These are phyloP conservation scores for Aspergillus sergii DNA, from an alignment of 2,329 filamentous ascomycete genomes.

Conservation along the genomic window DNA sequence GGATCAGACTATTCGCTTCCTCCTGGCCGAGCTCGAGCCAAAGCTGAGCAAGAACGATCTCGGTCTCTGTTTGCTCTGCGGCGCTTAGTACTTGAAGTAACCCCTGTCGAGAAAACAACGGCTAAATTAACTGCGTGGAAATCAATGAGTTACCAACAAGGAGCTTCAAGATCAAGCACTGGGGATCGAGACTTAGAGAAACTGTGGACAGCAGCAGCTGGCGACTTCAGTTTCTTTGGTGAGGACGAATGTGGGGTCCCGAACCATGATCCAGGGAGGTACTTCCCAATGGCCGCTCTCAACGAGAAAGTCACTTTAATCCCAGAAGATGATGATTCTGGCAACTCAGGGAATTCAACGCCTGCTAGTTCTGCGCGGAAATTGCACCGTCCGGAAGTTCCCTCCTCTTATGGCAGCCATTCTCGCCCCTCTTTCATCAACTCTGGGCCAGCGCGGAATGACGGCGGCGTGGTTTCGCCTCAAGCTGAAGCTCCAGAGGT, in stretches of 20 bases:
- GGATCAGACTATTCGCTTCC: conserved; percentile 60
- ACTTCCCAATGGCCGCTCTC: conserved; percentile 45
- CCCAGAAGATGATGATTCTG: conserved; percentile 32
- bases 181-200: conserved; percentile 62
- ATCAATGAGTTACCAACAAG: conserved; percentile 49
- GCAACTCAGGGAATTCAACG: conserved; percentile 17
- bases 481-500: conserved; percentile 28
- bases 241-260: conserved; percentile 59
- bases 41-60: conserved; percentile 52
- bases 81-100: conserved; percentile 60
- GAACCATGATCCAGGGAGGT: conserved; percentile 46
- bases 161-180: conserved; percentile 56
- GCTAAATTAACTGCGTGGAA: conserved; percentile 38
- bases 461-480: not conserved
- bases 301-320: conserved; percentile 50
- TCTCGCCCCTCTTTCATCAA: conserved; percentile 8
- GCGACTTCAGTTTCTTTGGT: conserved; percentile 65
- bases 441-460: not conserved
- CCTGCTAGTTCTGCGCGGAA: conserved; percentile 16
- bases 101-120: conserved; percentile 30
- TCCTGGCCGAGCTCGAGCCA: conserved; percentile 55
- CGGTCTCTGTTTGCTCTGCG: conserved; percentile 57
- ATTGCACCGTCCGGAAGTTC: conserved; percentile 13
- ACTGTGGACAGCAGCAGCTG: conserved; percentile 60
- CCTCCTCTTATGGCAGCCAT: conserved; percentile 6